Percentiles rank a stretch among this genome's conserved stretches.
These are phyloP conservation scores for Solanum hybrid DNA, from an alignment of 305 asterid genomes.

Conservation along the genomic window DNA sequence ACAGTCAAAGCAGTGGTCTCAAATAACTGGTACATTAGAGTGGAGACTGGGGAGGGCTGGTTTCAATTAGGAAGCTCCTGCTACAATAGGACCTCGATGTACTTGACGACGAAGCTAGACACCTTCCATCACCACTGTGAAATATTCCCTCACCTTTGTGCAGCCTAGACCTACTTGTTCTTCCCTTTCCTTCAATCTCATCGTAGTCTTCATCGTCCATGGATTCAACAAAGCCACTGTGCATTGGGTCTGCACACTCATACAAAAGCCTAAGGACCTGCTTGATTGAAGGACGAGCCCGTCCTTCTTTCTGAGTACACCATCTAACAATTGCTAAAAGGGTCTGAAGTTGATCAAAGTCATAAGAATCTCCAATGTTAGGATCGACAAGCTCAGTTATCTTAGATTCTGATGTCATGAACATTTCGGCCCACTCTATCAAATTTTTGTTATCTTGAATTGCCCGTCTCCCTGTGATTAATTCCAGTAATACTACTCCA, in stretches of 20 bases:
- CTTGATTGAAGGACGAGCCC: slow-evolving; percentile 81
- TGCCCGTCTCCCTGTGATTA: slow-evolving; percentile 70
- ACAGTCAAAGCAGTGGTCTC: not conserved
- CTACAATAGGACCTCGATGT: slow-evolving; percentile 86
- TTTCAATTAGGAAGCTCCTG: slow-evolving; percentile 71
- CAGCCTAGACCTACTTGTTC: slow-evolving; percentile 47
- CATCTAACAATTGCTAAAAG: slow-evolving; percentile 46
- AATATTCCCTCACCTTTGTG: slow-evolving; percentile 24
- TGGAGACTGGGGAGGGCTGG: slow-evolving; percentile 71
- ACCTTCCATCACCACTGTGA: slow-evolving; percentile 58
- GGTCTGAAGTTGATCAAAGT: slow-evolving; percentile 71
- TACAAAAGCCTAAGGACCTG: slow-evolving; percentile 81
- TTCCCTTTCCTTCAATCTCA: slow-evolving; percentile 39
- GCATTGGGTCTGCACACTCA: slow-evolving; percentile 68
- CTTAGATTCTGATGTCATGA: slow-evolving; percentile 42
- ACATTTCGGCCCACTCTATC: slow-evolving; percentile 68
- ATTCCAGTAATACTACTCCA: slow-evolving; percentile 73
- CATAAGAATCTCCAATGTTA: slow-evolving; percentile 47
- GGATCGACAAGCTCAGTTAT: slow-evolving; percentile 68
- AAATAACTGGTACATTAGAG: slow-evolving; percentile 36
- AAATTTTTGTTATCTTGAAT: slow-evolving; percentile 79
- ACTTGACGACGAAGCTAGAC: slow-evolving; percentile 85
- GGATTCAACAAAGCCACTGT: slow-evolving; percentile 63
- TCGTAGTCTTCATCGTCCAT: slow-evolving; percentile 59
- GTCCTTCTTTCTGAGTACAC: slow-evolving; percentile 85